phyloP scores from a whole-genome alignment of 352 stramenopile species.

The Phytophthora meadii region DNA sequence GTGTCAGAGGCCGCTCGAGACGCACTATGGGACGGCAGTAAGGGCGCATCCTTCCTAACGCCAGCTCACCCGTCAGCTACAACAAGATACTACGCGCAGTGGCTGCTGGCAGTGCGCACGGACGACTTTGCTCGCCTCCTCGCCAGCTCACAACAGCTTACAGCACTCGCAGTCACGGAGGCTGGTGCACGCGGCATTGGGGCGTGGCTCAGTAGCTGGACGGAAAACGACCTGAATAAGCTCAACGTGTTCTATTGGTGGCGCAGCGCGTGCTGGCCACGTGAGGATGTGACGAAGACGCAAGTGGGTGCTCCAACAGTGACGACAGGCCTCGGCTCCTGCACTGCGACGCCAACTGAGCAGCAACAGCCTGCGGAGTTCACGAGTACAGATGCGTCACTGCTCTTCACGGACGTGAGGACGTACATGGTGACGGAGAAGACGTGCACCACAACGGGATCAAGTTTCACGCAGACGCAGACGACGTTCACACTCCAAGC shows the following conservation, averaged over 20 bases:
- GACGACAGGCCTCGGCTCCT: slow-evolving; percentile 21
- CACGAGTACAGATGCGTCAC: slow-evolving; percentile 35
- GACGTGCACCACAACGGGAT: slow-evolving; percentile 31
- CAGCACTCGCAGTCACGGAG: slow-evolving; percentile 27
- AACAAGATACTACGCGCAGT: slow-evolving; percentile 43
- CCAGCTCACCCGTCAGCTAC: slow-evolving; percentile 38
- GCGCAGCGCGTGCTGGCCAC: slow-evolving; percentile 52
- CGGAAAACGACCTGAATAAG: slow-evolving; percentile 44
- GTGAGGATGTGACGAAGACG: slow-evolving; percentile 32
- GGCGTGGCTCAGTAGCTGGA: slow-evolving; percentile 49
- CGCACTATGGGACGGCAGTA: slow-evolving; percentile 23
- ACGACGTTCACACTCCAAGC: slow-evolving; percentile 40
- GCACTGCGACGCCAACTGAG: slow-evolving; percentile 38
- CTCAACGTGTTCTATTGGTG: slow-evolving; percentile 64
- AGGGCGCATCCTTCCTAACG: slow-evolving; percentile 52
- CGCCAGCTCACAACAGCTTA: slow-evolving; percentile 16
- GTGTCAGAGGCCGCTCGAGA: slow-evolving; percentile 26
- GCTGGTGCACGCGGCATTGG: slow-evolving; percentile 33
- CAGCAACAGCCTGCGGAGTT: slow-evolving; percentile 27
- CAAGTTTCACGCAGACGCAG: slow-evolving; percentile 38
- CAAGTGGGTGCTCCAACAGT: slow-evolving; percentile 15
- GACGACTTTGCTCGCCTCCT: slow-evolving; percentile 31
- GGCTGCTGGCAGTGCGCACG: slow-evolving; percentile 50
- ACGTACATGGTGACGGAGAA: slow-evolving; percentile 42
- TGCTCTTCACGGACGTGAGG: slow-evolving; percentile 52